Percentiles rank a stretch among this genome's conserved stretches.
These are phyloP conservation scores for Spatholobus suberectus DNA, from an alignment of 306 rosid genomes.

Conservation along the genomic window DNA sequence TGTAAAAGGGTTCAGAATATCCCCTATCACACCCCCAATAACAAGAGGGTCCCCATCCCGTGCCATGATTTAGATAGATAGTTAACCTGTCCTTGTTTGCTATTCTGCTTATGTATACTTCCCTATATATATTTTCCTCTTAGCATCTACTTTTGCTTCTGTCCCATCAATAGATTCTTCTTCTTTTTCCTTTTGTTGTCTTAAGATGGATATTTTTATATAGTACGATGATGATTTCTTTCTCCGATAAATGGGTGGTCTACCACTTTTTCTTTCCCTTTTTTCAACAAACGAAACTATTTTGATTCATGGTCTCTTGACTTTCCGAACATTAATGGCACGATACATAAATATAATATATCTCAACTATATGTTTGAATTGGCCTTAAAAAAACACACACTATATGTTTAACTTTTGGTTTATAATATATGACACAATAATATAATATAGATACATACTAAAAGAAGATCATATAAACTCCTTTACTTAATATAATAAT, in stretches of 20 bases:
- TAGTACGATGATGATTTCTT: background rate
- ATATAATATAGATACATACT: no score
- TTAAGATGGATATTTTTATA: background rate
- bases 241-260: background rate
- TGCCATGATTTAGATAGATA: constrained; percentile 28
- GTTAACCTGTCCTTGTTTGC: background rate
- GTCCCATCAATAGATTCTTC: constrained; percentile 25
- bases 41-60: constrained; percentile 34
- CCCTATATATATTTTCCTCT: background rate
- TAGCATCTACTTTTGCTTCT: constrained; percentile 47
- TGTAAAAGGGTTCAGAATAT: constrained; percentile 52
- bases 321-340: no score
- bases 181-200: background rate
- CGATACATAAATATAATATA: no score
- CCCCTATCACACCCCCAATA: constrained; percentile 49
- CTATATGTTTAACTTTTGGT: no score
- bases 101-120: background rate
- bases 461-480: no score
- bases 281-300: no score
- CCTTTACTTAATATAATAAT: no score
- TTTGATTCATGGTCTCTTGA: no score
- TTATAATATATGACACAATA: no score
- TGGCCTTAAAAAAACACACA: no score
- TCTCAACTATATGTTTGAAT: no score
- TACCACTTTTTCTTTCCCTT: background rate